A percentile compares a stretch with the other conserved stretches of the same genome.
phyloP scores from a whole-genome alignment of 106 monocot genomes.

The Amphibolis antarctica region DNA sequence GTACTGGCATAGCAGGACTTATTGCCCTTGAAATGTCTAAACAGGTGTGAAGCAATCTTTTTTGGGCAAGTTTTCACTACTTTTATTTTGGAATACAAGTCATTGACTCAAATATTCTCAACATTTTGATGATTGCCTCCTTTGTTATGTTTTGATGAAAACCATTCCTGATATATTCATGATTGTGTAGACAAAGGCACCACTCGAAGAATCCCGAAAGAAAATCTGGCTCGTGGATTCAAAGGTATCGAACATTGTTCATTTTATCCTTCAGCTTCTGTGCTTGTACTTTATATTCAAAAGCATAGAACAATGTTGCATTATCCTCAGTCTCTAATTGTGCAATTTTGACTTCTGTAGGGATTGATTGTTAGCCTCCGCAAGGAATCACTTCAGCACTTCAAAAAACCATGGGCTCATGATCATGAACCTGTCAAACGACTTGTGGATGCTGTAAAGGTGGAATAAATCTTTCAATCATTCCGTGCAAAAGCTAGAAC shows the following conservation, averaged over 20 bases:
- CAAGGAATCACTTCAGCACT: conserved; percentile 69
- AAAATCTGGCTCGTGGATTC: conserved; percentile 98
- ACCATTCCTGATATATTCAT: background rate
- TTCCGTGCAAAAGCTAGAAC: background rate
- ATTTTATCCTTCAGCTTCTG: background rate
- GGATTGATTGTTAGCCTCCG: conserved; percentile 84
- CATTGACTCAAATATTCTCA: background rate
- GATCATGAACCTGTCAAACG: conserved; percentile 62
- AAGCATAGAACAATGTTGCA: no score
- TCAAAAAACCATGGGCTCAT: conserved; percentile 97
- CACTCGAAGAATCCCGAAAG: conserved; percentile 76
- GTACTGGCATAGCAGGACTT: conserved; percentile 88
- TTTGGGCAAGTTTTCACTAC: no score
- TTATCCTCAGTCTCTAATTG: no score
- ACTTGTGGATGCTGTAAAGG: conserved; percentile 75
- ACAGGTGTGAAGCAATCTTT: conserved; percentile 25
- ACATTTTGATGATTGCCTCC: background rate
- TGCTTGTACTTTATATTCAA: background rate
- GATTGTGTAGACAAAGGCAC: conserved; percentile 45
- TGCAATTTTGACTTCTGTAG: conserved; percentile 17
- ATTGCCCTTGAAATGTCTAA: conserved; percentile 91
- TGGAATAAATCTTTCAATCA: conserved; percentile 10
- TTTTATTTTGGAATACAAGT: background rate
- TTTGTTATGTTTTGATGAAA: background rate
- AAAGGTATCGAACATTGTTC: conserved; percentile 34